Conservation (phyloP, 805 yeast species). For the Monosporozyma siamensis region DNA sequence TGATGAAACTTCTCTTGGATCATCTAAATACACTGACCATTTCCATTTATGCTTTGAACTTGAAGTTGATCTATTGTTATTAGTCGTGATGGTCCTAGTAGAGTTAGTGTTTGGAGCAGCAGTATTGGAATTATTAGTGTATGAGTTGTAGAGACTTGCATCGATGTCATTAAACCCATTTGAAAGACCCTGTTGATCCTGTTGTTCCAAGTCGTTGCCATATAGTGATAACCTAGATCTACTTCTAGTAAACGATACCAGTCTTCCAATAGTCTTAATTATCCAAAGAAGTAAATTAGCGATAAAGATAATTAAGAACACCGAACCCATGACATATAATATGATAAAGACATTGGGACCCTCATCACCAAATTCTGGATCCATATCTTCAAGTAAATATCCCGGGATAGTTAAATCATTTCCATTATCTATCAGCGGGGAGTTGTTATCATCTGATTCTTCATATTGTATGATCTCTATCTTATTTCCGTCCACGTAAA, state of each 20-base stretch:
- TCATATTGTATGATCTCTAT: conserved; percentile 1
- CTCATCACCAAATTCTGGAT: not conserved
- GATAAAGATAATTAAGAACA: not conserved
- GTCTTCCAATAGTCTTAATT: conserved; percentile 6
- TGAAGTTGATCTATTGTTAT: not conserved
- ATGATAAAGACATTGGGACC: not conserved
- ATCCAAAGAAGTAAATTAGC: not conserved
- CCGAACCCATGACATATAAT: not conserved
- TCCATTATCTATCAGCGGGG: not conserved
- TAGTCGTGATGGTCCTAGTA: conserved; percentile 3
- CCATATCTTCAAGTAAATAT: not conserved
- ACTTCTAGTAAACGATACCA: conserved; percentile 1
- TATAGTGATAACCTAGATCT: conserved; percentile 12
- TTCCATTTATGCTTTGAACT: conserved; percentile 2
- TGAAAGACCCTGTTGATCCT: not conserved
- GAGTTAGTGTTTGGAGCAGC: not conserved
- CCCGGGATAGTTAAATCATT: not conserved
- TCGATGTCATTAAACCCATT: not conserved
- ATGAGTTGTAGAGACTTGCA: not conserved
- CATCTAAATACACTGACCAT: conserved; percentile 54
- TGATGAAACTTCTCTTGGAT: conserved; percentile 49
- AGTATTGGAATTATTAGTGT: not conserved
- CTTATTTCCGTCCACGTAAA: conserved; percentile 2
- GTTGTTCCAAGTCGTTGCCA: conserved; percentile 5
- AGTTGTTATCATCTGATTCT: not conserved